Evolutionary conservation across 345 rosid genomes (phyloP).

Genomic region (Salix arbutifolia): DNA sequence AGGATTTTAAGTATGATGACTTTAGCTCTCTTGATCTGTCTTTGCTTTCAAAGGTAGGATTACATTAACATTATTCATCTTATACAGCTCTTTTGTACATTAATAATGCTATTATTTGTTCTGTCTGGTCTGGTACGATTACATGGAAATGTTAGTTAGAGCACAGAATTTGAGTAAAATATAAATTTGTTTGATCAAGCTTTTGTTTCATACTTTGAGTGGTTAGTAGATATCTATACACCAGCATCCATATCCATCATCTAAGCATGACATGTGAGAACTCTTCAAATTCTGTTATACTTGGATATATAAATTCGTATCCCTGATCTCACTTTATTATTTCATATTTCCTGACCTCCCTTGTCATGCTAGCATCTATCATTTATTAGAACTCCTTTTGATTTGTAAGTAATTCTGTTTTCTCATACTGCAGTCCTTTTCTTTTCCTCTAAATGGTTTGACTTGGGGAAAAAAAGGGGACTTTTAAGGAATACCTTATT

Average conservation of each 20-base stretch:
- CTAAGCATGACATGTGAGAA: neutral
- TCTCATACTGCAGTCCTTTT: neutral
- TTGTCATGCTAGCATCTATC: neutral
- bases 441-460: neutral
- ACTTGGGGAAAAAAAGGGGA: neutral
- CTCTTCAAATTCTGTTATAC: neutral
- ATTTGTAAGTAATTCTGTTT: neutral
- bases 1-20: constrained; percentile 89
- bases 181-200: neutral
- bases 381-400: neutral
- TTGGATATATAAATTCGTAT: neutral
- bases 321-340: neutral
- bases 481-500: neutral
- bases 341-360: neutral
- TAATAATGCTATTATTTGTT: neutral
- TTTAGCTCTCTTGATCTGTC: constrained; percentile 80
- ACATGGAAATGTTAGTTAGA: neutral
- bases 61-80: neutral
- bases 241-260: neutral
- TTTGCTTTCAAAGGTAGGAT: constrained; percentile 81
- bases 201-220: neutral
- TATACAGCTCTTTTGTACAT: neutral
- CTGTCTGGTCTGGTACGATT: neutral
- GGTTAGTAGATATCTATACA: neutral
- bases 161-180: neutral